These are phyloP conservation scores for Scutellaria baicalensis DNA, from an alignment of 257 asterid genomes.

Conservation along the genomic window DNA sequence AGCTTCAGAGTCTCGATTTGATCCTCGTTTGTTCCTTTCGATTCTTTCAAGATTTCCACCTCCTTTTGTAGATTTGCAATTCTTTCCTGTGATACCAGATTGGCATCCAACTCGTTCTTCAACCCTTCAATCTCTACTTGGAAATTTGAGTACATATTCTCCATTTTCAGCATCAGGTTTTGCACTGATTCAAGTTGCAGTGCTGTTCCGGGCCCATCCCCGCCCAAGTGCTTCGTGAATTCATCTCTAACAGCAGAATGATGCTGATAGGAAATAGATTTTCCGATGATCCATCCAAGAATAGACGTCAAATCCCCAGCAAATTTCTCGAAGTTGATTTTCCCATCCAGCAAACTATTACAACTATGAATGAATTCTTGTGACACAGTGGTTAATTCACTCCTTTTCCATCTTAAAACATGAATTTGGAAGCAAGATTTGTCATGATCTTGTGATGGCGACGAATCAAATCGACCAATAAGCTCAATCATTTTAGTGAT, in stretches of 20 bases:
- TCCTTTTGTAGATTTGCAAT: constrained; percentile 25
- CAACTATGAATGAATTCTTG: constrained; percentile 26
- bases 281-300: constrained; percentile 28
- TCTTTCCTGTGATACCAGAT: constrained; percentile 23
- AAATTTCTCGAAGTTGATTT: constrained; percentile 31
- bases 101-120: constrained; percentile 32
- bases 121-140: constrained; percentile 39
- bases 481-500: constrained; percentile 30
- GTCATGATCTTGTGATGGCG: background rate
- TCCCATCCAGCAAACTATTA: constrained; percentile 24
- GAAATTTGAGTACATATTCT: constrained; percentile 34
- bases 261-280: constrained; percentile 13
- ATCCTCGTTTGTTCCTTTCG: constrained; percentile 45
- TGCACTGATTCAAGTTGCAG: constrained; percentile 40
- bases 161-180: constrained; percentile 48
- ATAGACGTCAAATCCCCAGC: constrained; percentile 20
- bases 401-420: constrained; percentile 34
- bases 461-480: constrained; percentile 11
- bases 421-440: constrained; percentile 11
- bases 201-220: constrained; percentile 41
- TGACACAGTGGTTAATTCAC: constrained; percentile 18
- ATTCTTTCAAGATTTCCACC: constrained; percentile 38
- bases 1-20: constrained; percentile 56
- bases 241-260: constrained; percentile 25
- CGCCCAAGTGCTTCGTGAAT: constrained; percentile 44